These are phyloP conservation scores for Peterozyma xylosa DNA, from an alignment of 805 yeast genomes.

Conservation along the genomic window DNA sequence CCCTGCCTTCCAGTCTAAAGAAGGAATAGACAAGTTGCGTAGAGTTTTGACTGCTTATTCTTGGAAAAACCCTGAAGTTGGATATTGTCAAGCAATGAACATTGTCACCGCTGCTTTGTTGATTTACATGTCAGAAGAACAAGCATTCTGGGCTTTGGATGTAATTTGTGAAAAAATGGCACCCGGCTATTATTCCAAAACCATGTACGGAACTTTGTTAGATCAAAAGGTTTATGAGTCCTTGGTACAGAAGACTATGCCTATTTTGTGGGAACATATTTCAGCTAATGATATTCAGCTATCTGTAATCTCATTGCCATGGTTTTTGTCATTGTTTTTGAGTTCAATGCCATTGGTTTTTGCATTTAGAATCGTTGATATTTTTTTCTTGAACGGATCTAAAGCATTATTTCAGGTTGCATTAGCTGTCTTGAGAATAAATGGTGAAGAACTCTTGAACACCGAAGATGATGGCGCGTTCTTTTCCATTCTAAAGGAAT, in stretches of 20 bases:
- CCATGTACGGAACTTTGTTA: constrained; percentile 93
- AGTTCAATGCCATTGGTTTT: constrained; percentile 92
- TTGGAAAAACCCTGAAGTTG: constrained; percentile 95
- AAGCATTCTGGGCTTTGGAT: constrained; percentile 89
- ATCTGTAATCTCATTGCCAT: constrained; percentile 88
- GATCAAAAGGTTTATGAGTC: constrained; percentile 94
- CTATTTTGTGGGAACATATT: constrained; percentile 80
- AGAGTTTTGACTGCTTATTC: constrained; percentile 90
- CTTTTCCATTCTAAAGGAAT: constrained; percentile 75
- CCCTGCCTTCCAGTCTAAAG: constrained; percentile 81
- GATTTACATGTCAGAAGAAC: constrained; percentile 90
- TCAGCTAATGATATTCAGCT: constrained; percentile 76
- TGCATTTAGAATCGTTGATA: constrained; percentile 88
- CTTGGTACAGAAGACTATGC: constrained; percentile 84
- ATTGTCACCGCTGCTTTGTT: constrained; percentile 76
- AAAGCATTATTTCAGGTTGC: constrained; percentile 88
- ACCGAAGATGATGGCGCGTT: constrained; percentile 92
- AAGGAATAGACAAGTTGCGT: constrained; percentile 79
- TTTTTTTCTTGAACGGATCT: constrained; percentile 85
- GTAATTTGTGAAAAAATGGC: constrained; percentile 75
- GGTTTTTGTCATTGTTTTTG: constrained; percentile 88
- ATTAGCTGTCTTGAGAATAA: constrained; percentile 78
- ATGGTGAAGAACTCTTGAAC: constrained; percentile 73
- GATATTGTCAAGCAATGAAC: constrained; percentile 99
- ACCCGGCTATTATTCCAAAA: constrained; percentile 94